Evolutionary conservation across 495 filamentous ascomycete genomes (phyloP), one percentile per base, ranked within the genome.

Genomic region (Jackrogersella multiformis): DNA sequence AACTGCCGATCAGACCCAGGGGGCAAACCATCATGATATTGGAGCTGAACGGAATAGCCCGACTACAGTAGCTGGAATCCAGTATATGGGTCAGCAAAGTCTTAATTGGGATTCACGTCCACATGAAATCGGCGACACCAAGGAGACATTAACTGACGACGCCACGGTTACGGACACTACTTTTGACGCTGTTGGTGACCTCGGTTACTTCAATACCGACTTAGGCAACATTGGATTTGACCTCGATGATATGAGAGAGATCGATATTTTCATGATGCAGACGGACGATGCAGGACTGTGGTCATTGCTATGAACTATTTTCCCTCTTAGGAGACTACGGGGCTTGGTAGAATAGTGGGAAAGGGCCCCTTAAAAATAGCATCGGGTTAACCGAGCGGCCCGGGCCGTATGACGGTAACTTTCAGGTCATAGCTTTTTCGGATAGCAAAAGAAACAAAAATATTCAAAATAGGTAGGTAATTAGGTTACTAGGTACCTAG

Each of bases 181-280:
- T 30, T 69, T 53, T 12, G 49, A 46, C 12, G 8, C 35, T 13
- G 13, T 10, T 9, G 54, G 46, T 38, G 35, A 46, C 12, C 5
- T 55, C 15, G 41, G 12, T 1, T 61, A 60, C 34, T 56, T 60
- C 8, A 32, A 44, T 39, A 24, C 20, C 4, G 30, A 42, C 13
- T 30, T 64, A 1, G 24, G 15, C 5, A 41, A 51, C 5, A 4
- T 64, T 3, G 60, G 30, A 45, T 56, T 64, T 36, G 21, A 21
- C 12, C 23, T 60, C 10, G 28, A 56, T 12, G 66, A 64, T 52
- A 69, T 69, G 60, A 60, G 16, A 32, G 61, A 64, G 10, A 64
- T 69, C 3, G 55, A 69, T 26, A 56, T 45, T 5, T 64, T 64
- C 21, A 64, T 69, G 64, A 53, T n/a, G 44, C 56, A 67, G 51